A percentile compares a stretch with the other conserved stretches of the same genome.
These are phyloP conservation scores for Saccharata proteae DNA, from an alignment of 2,329 filamentous ascomycete species.

Conservation along the genomic window DNA sequence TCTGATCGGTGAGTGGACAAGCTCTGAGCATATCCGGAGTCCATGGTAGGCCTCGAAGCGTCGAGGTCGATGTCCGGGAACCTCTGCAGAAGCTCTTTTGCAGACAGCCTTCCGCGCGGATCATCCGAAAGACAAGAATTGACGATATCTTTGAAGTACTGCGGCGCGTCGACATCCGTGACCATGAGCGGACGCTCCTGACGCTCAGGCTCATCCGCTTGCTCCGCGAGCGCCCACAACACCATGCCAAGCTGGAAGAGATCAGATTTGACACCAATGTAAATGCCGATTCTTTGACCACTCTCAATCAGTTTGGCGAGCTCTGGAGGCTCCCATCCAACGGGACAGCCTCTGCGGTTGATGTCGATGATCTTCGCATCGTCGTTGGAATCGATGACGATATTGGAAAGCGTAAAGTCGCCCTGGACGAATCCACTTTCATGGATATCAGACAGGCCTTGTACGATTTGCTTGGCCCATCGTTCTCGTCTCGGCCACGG, in stretches of 20 bases:
- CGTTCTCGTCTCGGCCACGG: conserved; percentile 64
- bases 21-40: conserved; percentile 21
- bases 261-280: conserved; percentile 96
- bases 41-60: conserved; percentile 11
- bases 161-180: conserved; percentile 48
- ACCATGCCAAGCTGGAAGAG: conserved; percentile 96
- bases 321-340: conserved; percentile 96
- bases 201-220: conserved; percentile 81
- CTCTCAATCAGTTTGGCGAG: conserved; percentile 73
- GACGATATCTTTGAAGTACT: conserved; percentile 67
- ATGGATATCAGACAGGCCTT: conserved; percentile 83
- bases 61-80: conserved; percentile 18
- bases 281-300: conserved; percentile 86
- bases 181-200: conserved; percentile 58
- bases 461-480: conserved; percentile 86
- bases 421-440: conserved; percentile 95
- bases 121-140: conserved; percentile 63
- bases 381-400: conserved; percentile 75
- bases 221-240: conserved; percentile 77
- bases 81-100: conserved; percentile 51
- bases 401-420: conserved; percentile 94
- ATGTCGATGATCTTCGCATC: conserved; percentile 97
- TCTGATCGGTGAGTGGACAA: conserved; percentile 30
- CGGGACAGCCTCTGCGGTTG: conserved; percentile 90
- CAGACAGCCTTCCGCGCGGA: conserved; percentile 61